Evolutionary conservation across 805 yeast species (phyloP).

Genomic region (Citeromyces matritensis): DNA sequence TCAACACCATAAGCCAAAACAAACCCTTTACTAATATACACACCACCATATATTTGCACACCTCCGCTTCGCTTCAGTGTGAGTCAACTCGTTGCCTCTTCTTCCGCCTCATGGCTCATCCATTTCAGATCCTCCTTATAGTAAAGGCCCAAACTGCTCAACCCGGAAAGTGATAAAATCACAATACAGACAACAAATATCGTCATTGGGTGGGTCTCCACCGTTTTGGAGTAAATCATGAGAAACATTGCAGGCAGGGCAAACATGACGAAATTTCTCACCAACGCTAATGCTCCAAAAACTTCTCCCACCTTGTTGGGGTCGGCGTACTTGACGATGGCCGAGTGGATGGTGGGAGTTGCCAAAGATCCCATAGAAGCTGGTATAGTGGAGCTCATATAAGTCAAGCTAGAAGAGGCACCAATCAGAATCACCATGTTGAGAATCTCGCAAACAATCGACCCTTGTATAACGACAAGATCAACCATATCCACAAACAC

Average conservation of each 20-base stretch:
- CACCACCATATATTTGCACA: too few species aligned
- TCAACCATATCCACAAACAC: constrained; percentile 33
- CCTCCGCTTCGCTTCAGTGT: too few species aligned
- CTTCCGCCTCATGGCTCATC: too few species aligned
- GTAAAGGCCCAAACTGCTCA: too few species aligned
- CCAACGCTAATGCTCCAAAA: constrained; percentile 53
- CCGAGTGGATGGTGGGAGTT: constrained; percentile 43
- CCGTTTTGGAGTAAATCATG: constrained; percentile 28
- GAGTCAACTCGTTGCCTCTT: too few species aligned
- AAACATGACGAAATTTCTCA: constrained; percentile 33
- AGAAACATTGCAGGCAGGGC: constrained; percentile 33
- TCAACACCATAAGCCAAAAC: too few species aligned
- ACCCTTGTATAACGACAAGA: constrained; percentile 8
- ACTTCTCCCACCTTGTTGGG: constrained; percentile 51
- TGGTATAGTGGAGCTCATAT: constrained; percentile 18
- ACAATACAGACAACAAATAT: constrained; percentile 13
- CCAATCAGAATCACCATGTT: constrained; percentile 19
- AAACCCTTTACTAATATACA: too few species aligned
- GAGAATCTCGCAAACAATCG: constrained; percentile 20
- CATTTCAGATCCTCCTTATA: too few species aligned
- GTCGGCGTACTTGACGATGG: constrained; percentile 46
- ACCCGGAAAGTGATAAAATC: neutral
- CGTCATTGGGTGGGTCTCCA: constrained; percentile 19
- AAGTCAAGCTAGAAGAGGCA: constrained; percentile 13
- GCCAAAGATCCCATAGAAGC: constrained; percentile 32